Conservation (phyloP, 768 basidiomycete genomes). For the Artomyces pyxidatus region DNA sequence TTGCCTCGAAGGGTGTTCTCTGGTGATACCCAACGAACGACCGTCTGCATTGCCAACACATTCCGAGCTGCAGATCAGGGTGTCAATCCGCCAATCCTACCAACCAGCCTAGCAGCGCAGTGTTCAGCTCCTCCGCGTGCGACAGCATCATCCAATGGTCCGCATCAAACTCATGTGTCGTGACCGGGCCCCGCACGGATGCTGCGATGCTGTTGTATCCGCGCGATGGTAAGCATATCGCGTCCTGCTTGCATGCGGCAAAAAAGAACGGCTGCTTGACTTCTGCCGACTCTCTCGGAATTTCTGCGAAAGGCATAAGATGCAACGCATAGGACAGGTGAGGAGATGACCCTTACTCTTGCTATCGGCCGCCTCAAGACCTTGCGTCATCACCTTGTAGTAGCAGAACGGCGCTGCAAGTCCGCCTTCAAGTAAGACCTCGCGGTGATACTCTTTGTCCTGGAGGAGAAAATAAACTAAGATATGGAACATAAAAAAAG, state of each 20-base stretch:
- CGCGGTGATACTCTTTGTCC: slow-evolving; percentile 22
- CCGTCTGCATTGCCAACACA: too few species aligned
- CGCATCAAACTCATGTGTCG: neutral
- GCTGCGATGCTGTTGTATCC: neutral
- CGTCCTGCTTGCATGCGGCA: slow-evolving; percentile 51
- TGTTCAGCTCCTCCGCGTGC: slow-evolving; percentile 2
- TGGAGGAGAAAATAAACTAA: slow-evolving; percentile 6
- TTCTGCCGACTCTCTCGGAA: neutral
- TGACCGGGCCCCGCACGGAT: neutral
- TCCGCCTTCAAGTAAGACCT: slow-evolving; percentile 24
- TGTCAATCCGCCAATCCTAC: neutral
- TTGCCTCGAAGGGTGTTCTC: too few species aligned
- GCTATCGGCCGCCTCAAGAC: slow-evolving; percentile 23
- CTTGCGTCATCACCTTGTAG: slow-evolving; percentile 26
- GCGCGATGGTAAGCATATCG: slow-evolving; percentile 23
- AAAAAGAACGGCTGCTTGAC: slow-evolving; percentile 49
- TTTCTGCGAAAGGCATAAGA: neutral
- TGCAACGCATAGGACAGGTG: neutral
- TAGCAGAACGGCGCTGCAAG: slow-evolving; percentile 29
- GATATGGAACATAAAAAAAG: neutral
- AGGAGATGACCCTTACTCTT: slow-evolving; percentile 18
- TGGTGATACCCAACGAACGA: too few species aligned
- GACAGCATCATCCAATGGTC: slow-evolving; percentile 9
- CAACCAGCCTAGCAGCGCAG: slow-evolving; percentile 4
- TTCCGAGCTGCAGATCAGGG: too few species aligned